Conservation (phyloP, 371 early-diverging fungal species). For the Mucor plumbeus region DNA sequence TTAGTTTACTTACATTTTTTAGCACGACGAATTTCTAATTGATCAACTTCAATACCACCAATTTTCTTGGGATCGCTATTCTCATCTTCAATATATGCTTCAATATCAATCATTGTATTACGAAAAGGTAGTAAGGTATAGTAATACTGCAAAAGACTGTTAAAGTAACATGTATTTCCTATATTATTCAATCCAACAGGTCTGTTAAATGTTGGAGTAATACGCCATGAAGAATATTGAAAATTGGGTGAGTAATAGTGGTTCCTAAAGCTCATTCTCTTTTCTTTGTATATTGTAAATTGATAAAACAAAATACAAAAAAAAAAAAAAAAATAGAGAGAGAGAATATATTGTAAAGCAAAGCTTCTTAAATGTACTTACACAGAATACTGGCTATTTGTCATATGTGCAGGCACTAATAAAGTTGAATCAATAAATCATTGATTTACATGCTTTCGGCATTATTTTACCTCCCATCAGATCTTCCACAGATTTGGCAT, state of each 20-base stretch:
- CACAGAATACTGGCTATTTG: conserved; percentile 8
- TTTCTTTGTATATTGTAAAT: background rate
- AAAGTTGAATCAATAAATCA: background rate
- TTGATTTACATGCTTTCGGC: background rate
- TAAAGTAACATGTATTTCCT: conserved; percentile 94
- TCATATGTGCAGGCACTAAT: conserved; percentile 29
- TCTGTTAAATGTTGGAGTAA: conserved; percentile 15
- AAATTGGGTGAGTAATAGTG: background rate
- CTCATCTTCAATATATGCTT: conserved; percentile 59
- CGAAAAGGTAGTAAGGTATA: conserved; percentile 75
- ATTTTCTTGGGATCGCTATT: conserved; percentile 56
- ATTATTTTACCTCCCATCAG: conserved; percentile 24
- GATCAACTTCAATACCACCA: conserved; percentile 66
- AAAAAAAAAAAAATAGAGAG: background rate
- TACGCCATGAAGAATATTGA: background rate
- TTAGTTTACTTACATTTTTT: conserved; percentile 49
- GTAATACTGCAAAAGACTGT: conserved; percentile 81
- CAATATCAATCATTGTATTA: conserved; percentile 61
- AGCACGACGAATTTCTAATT: conserved; percentile 51
- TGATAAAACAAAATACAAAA: too few relatives aligned
- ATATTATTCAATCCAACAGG: conserved; percentile 83
- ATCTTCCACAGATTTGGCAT: conserved; percentile 15
- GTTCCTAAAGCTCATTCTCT: background rate
- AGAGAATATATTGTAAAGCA: too few relatives aligned
- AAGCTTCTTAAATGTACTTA: conserved; percentile 14